Percentiles rank a stretch among this genome's conserved stretches.
phyloP scores from a whole-genome alignment of 73 alveolate species.

The Paramecium octaurelia region DNA sequence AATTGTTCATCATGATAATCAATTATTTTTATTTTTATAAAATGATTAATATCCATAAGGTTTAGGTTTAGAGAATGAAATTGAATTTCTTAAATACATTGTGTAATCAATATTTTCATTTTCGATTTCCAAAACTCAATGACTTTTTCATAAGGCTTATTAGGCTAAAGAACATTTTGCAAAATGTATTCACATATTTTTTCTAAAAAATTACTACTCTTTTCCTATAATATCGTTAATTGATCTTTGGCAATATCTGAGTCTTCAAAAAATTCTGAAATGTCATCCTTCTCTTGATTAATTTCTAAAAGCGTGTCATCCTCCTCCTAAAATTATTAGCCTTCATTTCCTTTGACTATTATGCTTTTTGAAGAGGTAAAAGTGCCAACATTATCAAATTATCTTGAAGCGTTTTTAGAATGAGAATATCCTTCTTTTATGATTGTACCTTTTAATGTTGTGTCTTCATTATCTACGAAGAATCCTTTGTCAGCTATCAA shows the following conservation, averaged over 20 bases:
- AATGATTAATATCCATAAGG: conserved; percentile 29
- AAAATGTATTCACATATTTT: background rate
- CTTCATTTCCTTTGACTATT: background rate
- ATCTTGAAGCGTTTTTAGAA: background rate
- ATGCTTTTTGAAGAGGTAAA: background rate
- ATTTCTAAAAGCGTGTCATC: background rate
- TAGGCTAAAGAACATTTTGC: background rate
- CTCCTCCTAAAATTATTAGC: background rate
- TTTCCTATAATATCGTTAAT: background rate
- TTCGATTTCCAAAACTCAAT: background rate
- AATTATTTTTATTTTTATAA: background rate
- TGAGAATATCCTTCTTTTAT: background rate
- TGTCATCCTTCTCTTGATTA: background rate
- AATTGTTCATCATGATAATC: background rate
- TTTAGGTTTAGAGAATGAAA: background rate
- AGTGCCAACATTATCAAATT: background rate
- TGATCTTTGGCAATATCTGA: background rate
- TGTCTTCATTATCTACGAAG: background rate
- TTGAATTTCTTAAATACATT: background rate
- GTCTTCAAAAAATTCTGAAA: background rate
- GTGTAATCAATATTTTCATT: background rate
- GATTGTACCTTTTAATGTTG: background rate
- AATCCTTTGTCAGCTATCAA: background rate
- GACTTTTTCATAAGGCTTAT: background rate
- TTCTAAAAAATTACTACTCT: background rate